These are phyloP conservation scores for Thelonectria olida DNA, from an alignment of 2,329 filamentous ascomycete species.

Conservation along the genomic window DNA sequence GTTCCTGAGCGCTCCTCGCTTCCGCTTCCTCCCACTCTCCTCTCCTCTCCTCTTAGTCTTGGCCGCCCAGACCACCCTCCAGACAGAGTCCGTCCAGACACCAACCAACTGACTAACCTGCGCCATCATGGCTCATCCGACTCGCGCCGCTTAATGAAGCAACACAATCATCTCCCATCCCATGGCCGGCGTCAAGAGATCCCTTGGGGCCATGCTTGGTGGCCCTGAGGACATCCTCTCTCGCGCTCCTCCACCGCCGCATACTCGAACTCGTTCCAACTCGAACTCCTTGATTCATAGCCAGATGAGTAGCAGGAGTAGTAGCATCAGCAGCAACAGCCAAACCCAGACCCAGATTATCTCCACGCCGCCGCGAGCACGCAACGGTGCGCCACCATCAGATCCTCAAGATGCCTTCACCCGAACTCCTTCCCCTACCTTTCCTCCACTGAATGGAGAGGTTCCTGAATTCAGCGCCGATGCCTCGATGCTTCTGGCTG, in stretches of 20 bases:
- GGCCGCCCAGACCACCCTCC: slow-evolving; percentile 3
- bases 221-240: slow-evolving; percentile 38
- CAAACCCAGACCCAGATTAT: slow-evolving; percentile 23
- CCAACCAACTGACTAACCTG: neutral
- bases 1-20: too few species aligned
- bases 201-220: slow-evolving; percentile 46
- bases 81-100: neutral
- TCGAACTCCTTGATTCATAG: slow-evolving; percentile 26
- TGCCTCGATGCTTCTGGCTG: slow-evolving; percentile 77
- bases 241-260: slow-evolving; percentile 17
- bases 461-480: slow-evolving; percentile 61
- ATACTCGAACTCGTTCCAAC: slow-evolving; percentile 9
- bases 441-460: slow-evolving; percentile 40
- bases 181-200: slow-evolving; percentile 53
- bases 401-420: slow-evolving; percentile 36
- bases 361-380: slow-evolving; percentile 7
- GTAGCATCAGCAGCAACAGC: slow-evolving; percentile 29
- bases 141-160: slow-evolving; percentile 31
- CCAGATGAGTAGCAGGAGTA: slow-evolving; percentile 24
- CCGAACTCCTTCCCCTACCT: slow-evolving; percentile 37
- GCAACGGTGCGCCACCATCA: slow-evolving; percentile 19
- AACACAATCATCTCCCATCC: slow-evolving; percentile 27
- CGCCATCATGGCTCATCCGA: slow-evolving; percentile 27
- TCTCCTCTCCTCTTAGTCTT: neutral
- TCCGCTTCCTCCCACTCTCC: neutral